Base-by-base conservation (phyloP, 345 rosid species). In the Diplotaxis tenuifolia region DNA sequence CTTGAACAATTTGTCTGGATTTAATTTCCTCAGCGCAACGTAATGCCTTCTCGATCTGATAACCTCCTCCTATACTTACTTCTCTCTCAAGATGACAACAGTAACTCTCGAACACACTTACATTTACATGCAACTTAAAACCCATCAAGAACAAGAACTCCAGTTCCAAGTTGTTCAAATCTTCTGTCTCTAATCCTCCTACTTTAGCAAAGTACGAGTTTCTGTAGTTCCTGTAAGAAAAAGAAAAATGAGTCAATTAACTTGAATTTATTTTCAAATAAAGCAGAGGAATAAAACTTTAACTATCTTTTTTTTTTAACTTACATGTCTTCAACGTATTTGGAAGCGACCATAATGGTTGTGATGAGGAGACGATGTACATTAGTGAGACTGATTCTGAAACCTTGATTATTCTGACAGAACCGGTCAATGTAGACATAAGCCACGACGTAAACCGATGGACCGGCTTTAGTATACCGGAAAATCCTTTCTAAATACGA, bases 301-400 rank as follows among this genome's bases (percentile, higher is more conserved):
- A 2, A 36, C 50, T 9, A 2, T 0, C 19, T 34, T 4, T 12
- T n/a, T n/a, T n/a, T n/a, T n/a, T n/a, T n/a, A n/a, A n/a, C 96
- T 88, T 75, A 91, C 98, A 91, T 82, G 83, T 93, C 97, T 70
- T 93, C 97, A 1, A 86, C 96, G 70, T 89, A 91, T 66, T 93
- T 93, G 34, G 98, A 91, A 65, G 98, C 94, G 64, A 89, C 84
- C 97, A 91, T 91, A 84, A 93, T 85, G 0, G 97, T 86, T 0
- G 92, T 91, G 40, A 93, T 82, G 34, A 93, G 92, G 62, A 93
- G 88, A 52, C 97, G 80, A 65, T 93, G 89, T 12, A 86, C 98
- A 68, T 90, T 93, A 65, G 85, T 83, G 2, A 86, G 73, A 68
- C 75, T 78, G 83, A 93, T 84, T 47, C 88, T 75, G 20, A 89